Conservation (phyloP, 2,329 filamentous ascomycete genomes). For the Akanthomyces uredinophilus region DNA sequence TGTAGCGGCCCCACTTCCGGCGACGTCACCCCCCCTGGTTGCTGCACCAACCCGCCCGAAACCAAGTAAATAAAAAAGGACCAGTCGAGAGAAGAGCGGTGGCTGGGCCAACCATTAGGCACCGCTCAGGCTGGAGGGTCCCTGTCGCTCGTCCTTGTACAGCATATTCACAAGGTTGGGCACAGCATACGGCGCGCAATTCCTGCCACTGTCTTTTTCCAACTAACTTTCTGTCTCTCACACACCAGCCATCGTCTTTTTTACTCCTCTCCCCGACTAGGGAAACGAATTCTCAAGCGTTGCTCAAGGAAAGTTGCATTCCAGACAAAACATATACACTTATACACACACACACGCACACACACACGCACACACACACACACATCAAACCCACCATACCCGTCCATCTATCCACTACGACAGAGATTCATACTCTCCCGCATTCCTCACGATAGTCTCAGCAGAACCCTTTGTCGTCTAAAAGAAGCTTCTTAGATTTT, state of each 20-base stretch:
- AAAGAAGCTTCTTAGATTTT: conserved; percentile 5
- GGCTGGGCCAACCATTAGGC: conserved; percentile 27
- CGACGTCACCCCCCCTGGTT: conserved; percentile 18
- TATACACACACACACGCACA: conserved; percentile 4
- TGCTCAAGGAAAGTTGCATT: conserved; percentile 15
- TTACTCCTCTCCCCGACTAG: too few relatives aligned
- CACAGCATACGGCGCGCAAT: neutral
- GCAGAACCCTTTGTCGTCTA: neutral
- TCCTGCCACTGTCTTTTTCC: neutral
- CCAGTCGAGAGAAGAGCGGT: conserved; percentile 20
- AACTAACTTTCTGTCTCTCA: conserved; percentile 1
- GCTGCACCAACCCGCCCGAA: conserved; percentile 21
- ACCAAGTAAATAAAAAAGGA: conserved; percentile 23
- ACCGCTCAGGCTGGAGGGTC: conserved; percentile 3
- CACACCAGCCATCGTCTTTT: conserved; percentile 13
- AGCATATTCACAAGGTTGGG: conserved; percentile 11
- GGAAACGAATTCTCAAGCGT: too few relatives aligned
- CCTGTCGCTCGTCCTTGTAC: neutral
- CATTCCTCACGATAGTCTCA: neutral
- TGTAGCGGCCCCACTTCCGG: conserved; percentile 2
- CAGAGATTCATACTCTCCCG: neutral
- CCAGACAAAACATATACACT: conserved; percentile 3
- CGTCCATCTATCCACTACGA: neutral
- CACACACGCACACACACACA: neutral
- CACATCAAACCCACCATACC: neutral